Percentiles rank a stretch among this genome's conserved stretches.
Conservation (phyloP, 1,139 yeast genomes). For the Protomyces inundatus region DNA sequence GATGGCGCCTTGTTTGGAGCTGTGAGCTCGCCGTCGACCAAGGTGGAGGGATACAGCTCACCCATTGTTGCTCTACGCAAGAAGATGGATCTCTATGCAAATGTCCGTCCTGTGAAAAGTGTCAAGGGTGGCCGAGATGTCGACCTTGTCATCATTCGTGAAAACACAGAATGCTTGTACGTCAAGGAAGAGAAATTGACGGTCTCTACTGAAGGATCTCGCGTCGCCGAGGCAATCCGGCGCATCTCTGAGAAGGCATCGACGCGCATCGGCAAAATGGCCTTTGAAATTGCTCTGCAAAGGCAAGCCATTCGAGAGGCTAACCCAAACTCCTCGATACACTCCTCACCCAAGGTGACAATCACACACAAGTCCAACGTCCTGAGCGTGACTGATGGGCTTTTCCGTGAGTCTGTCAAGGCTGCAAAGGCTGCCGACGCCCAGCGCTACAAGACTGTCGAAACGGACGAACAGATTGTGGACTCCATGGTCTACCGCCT, state of each 20-base stretch:
- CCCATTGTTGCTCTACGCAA: constrained; percentile 97
- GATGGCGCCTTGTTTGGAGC: constrained; percentile 98
- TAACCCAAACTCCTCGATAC: constrained; percentile 41
- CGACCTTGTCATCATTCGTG: constrained; percentile 96
- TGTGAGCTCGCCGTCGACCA: constrained; percentile 79
- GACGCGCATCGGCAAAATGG: constrained; percentile 78
- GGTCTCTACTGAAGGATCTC: constrained; percentile 64
- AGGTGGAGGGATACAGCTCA: constrained; percentile 93
- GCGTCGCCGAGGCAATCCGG: constrained; percentile 95
- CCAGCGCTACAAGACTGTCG: constrained; percentile 45
- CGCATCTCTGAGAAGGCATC: constrained; percentile 89
- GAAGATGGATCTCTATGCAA: constrained; percentile 89
- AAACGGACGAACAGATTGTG: constrained; percentile 89
- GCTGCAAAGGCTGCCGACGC: constrained; percentile 63
- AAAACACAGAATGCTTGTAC: constrained; percentile 89
- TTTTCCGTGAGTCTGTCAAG: constrained; percentile 88
- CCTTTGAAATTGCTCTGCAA: constrained; percentile 85
- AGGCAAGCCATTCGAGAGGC: constrained; percentile 77
- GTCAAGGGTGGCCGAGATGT: constrained; percentile 83
- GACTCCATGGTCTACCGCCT: constrained; percentile 98
- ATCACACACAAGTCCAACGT: constrained; percentile 97
- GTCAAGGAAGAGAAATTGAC: constrained; percentile 83
- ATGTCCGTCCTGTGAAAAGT: constrained; percentile 94
- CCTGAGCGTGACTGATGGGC: constrained; percentile 84
- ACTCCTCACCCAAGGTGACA: constrained; percentile 63